Percentiles rank a stretch among this genome's conserved stretches.
Evolutionary conservation across 768 basidiomycete genomes (phyloP).

Genomic region (Lactarius quietus): DNA sequence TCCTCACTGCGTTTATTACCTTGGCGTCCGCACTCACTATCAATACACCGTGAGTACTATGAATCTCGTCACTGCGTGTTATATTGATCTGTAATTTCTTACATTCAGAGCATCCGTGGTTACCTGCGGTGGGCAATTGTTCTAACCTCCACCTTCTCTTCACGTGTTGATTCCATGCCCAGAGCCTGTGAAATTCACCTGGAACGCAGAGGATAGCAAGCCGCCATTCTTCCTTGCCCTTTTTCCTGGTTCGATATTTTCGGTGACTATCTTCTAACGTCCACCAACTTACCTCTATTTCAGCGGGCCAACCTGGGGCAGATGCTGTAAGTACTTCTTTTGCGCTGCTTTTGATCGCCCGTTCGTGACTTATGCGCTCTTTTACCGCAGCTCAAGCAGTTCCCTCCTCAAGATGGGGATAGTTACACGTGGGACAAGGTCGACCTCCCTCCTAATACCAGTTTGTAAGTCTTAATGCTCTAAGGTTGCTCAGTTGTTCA

Average conservation of each 20-base stretch:
- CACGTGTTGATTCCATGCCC: conserved; percentile 13
- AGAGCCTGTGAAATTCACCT: conserved; percentile 61
- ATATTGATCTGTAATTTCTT: background rate
- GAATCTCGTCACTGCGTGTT: background rate
- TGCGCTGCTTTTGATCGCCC: background rate
- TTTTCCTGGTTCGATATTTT: conserved; percentile 50
- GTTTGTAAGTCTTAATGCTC: conserved; percentile 41
- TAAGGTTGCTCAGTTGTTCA: background rate
- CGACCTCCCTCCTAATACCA: conserved; percentile 42
- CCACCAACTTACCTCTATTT: background rate
- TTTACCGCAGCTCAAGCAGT: conserved; percentile 47
- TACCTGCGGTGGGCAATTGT: conserved; percentile 46
- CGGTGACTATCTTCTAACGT: background rate
- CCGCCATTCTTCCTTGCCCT: conserved; percentile 58
- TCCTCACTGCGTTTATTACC: conserved; percentile 33
- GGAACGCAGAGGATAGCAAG: conserved; percentile 42
- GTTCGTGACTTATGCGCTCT: background rate
- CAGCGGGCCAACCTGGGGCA: conserved; percentile 53
- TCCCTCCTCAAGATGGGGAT: conserved; percentile 43
- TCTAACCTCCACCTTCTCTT: background rate
- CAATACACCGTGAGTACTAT: conserved; percentile 60
- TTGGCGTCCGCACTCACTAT: conserved; percentile 44
- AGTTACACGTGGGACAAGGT: conserved; percentile 50
- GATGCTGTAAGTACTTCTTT: conserved; percentile 42
- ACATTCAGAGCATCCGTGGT: conserved; percentile 38